Conservation (phyloP, 208 protist genomes). For the Leptomonas seymouri region DNA sequence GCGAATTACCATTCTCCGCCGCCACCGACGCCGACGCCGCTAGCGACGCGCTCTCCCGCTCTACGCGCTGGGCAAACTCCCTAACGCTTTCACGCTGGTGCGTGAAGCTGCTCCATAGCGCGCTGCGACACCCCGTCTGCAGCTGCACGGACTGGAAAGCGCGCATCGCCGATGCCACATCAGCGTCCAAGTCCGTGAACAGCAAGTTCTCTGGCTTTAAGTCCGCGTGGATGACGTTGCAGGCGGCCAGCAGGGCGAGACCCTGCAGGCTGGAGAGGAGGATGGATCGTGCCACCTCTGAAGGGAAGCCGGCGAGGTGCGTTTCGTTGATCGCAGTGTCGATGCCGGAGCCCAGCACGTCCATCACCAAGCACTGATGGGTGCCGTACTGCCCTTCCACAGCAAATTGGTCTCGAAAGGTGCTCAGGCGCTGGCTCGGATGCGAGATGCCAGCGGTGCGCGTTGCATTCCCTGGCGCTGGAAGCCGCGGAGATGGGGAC, state of each 20-base stretch:
- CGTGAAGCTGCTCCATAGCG: constrained; percentile 34
- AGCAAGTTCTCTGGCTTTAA: constrained; percentile 95
- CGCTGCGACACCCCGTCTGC: constrained; percentile 10
- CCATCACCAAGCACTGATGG: constrained; percentile 95
- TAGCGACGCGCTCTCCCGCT: constrained; percentile 6
- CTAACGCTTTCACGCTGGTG: constrained; percentile 28
- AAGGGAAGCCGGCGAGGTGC: constrained; percentile 89
- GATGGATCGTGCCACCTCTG: constrained; percentile 77
- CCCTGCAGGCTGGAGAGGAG: constrained; percentile 46
- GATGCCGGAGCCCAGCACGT: constrained; percentile 93
- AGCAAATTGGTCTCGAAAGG: constrained; percentile 52
- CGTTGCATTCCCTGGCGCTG: neutral
- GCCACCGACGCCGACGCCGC: neutral
- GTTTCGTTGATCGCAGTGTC: constrained; percentile 91
- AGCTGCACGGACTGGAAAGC: constrained; percentile 34
- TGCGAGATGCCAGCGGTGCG: neutral
- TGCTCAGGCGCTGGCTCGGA: constrained; percentile 26
- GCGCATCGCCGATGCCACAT: constrained; percentile 38
- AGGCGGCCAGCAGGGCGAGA: constrained; percentile 89
- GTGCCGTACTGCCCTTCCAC: constrained; percentile 57
- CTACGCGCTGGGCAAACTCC: constrained; percentile 22
- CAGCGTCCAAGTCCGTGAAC: constrained; percentile 44
- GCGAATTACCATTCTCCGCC: neutral
- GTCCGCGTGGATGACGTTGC: constrained; percentile 95
- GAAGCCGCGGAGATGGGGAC: neutral